Evolutionary conservation across 805 yeast genomes (phyloP), one percentile per base, ranked within the genome.

Genomic region (Priceomyces melissophilus): DNA sequence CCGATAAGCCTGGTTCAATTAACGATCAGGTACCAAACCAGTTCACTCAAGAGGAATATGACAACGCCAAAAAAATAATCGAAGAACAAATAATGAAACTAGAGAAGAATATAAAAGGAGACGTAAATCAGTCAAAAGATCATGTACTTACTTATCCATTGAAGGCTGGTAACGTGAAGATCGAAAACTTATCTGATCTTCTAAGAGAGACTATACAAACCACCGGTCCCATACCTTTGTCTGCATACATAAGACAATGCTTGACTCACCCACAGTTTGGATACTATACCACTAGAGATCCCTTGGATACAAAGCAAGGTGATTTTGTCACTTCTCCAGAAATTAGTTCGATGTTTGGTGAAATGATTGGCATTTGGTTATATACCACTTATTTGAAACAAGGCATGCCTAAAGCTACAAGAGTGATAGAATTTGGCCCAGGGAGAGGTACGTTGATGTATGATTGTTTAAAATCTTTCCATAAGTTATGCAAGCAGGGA

Each of bases 301-400:
- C 95, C 2, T 65, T 87, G 28, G 87, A 84, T 26, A 34, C 54
- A 2, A 60, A 50, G 31, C 57, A 61, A 5, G 95, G 95, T 4
- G 96, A 87, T 59, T 87, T 87, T 58, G 73, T 82, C 38, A 87
- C 96, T 0, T 82, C 91, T 0, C 96, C 96, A 0, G 96, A 87
- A 60, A 85, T 87, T 38, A 83, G 91, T 5, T 87, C 86, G 30
- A 82, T 87, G 65, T 87, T 87, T 66, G 96, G 96, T 14, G 95
- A 87, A 57, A 76, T 85, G 67, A 71, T 85, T 43, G 95, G 93
- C 0, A 63, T 87, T 4, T 87, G 95, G 87, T 66, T 72, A 42
- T 78, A 67, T 44, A 65, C 76, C 10, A 57, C 63, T 9, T 85
- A 89, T 86, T 44, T 74, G 27, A 56, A 66, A 1, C 90, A 83